These are phyloP conservation scores for Aspergillus fructus DNA, from an alignment of 2,329 filamentous ascomycete species.

Conservation along the genomic window DNA sequence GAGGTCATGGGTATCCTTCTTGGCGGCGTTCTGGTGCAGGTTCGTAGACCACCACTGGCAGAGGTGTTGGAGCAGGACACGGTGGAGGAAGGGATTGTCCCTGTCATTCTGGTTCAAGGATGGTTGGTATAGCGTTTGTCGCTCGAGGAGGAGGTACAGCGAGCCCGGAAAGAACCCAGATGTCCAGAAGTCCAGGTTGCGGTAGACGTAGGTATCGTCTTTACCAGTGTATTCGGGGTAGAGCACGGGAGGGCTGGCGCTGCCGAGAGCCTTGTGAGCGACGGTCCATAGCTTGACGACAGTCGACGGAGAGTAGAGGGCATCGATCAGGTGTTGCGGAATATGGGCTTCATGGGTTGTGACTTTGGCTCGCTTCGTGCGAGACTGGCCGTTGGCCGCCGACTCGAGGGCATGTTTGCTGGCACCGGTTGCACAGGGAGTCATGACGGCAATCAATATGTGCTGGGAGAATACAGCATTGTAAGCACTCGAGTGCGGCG, in stretches of 20 bases:
- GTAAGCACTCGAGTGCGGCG: no score
- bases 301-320: constrained; percentile 19
- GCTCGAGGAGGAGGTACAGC: constrained; percentile 42
- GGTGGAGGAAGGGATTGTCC: not conserved
- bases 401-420: no score
- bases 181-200: constrained; percentile 48
- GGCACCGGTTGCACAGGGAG: no score
- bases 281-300: constrained; percentile 24
- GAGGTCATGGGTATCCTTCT: constrained; percentile 55
- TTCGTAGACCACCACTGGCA: constrained; percentile 46
- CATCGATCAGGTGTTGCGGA: not conserved
- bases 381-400: no score
- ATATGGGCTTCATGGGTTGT: no score
- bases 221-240: constrained; percentile 20
- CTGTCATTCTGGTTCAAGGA: no score
- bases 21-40: constrained; percentile 39
- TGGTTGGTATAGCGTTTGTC: constrained; percentile 29
- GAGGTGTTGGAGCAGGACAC: constrained; percentile 18
- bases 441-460: no score
- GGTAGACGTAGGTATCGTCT: constrained; percentile 37
- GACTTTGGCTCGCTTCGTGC: no score
- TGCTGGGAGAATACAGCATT: no score
- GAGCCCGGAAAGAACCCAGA: constrained; percentile 51
- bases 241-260: constrained; percentile 8
- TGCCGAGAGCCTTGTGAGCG: constrained; percentile 15